Percentiles rank a stretch among this genome's conserved stretches.
Conservation (phyloP, 768 basidiomycete species). For the Tricholoma matsutake region DNA sequence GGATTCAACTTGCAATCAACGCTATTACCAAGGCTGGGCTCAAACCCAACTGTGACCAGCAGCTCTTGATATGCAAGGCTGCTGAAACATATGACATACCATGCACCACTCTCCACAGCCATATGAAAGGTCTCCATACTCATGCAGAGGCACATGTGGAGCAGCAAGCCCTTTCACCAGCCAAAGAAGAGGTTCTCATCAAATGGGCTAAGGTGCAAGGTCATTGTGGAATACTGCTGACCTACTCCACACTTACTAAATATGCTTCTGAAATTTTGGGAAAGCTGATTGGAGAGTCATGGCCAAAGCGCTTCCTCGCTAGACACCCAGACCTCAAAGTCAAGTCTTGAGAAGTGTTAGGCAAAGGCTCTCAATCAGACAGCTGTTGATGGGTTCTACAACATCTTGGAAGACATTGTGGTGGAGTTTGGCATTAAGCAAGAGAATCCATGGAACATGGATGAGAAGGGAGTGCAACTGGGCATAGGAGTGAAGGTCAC, state of each 20-base stretch:
- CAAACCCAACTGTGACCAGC: slow-evolving; percentile 3
- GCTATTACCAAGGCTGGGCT: slow-evolving; percentile 1
- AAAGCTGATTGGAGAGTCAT: slow-evolving; percentile 12
- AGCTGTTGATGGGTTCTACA: background rate
- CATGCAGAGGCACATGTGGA: slow-evolving; percentile 14
- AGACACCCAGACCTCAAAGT: slow-evolving; percentile 19
- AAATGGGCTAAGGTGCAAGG: slow-evolving; percentile 23
- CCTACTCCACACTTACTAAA: background rate
- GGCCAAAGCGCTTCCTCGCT: slow-evolving; percentile 14
- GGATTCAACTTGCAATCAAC: slow-evolving; percentile 12
- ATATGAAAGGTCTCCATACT: slow-evolving; percentile 6
- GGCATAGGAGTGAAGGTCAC: slow-evolving; percentile 17
- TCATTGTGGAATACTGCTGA: slow-evolving; percentile 15
- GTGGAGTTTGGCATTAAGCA: background rate
- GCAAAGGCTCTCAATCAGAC: background rate
- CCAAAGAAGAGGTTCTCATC: slow-evolving; percentile 17
- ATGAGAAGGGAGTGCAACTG: slow-evolving; percentile 28
- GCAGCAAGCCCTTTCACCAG: slow-evolving; percentile 13
- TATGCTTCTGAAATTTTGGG: slow-evolving; percentile 12
- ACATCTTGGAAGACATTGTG: background rate
- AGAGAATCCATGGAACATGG: slow-evolving; percentile 2
- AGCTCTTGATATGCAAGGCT: slow-evolving; percentile 15
- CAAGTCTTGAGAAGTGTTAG: background rate
- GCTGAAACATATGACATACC: slow-evolving; percentile 18
- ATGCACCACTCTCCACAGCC: background rate